Conservation (phyloP, 1,139 yeast species). For the Sporopachydermia cereana region DNA sequence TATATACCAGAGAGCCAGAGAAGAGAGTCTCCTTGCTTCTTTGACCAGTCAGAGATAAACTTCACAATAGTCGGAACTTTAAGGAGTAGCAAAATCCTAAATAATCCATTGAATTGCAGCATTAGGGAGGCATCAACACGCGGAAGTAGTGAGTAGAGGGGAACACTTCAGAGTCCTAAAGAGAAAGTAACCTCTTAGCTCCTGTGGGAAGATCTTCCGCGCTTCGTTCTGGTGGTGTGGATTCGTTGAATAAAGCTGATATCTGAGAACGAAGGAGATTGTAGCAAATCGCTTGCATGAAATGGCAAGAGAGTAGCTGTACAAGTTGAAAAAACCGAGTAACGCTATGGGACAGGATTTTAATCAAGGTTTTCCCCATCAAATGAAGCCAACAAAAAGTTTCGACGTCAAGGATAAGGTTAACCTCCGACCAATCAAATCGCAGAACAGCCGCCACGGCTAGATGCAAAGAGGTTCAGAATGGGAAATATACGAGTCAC, state of each 20-base stretch:
- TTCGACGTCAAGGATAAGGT: not conserved
- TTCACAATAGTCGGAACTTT: too few relatives aligned
- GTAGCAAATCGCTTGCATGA: not conserved
- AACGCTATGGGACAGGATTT: not conserved
- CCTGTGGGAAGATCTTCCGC: too few relatives aligned
- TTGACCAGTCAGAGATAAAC: too few relatives aligned
- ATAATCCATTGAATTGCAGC: too few relatives aligned
- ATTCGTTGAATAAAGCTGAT: not conserved
- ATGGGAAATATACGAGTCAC: not conserved
- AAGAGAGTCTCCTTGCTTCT: too few relatives aligned
- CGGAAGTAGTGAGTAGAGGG: too few relatives aligned
- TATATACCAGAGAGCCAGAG: too few relatives aligned
- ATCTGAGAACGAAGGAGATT: not conserved
- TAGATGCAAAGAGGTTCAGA: not conserved
- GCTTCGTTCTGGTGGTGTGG: too few relatives aligned
- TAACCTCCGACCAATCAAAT: not conserved
- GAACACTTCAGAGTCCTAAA: too few relatives aligned
- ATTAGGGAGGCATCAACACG: too few relatives aligned
- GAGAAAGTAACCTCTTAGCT: too few relatives aligned
- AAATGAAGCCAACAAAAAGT: not conserved
- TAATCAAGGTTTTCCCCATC: not conserved
- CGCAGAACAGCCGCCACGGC: not conserved
- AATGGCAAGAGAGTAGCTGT: not conserved
- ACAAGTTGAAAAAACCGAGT: not conserved
- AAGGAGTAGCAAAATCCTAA: too few relatives aligned